These are phyloP conservation scores for Tremella mesenterica DNA, from an alignment of 768 basidiomycete species.

Conservation along the genomic window DNA sequence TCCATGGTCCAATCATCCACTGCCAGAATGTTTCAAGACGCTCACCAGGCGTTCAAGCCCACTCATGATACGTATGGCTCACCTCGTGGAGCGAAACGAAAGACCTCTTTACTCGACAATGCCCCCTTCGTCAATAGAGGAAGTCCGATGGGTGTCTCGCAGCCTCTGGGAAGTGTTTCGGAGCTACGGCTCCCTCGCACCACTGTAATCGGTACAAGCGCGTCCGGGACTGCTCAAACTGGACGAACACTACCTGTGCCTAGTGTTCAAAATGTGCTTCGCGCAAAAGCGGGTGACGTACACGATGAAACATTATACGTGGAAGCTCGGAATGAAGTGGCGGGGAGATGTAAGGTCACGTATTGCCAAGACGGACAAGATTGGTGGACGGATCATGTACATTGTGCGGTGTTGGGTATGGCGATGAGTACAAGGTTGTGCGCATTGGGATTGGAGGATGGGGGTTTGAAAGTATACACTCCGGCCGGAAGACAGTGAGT, in stretches of 20 bases:
- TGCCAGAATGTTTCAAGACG: slow-evolving; percentile 34
- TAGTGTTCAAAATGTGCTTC: slow-evolving; percentile 56
- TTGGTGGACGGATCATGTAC: slow-evolving; percentile 83
- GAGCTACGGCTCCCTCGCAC: slow-evolving; percentile 49
- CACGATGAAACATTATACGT: slow-evolving; percentile 54
- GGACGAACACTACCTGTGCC: slow-evolving; percentile 51
- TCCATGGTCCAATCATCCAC: slow-evolving; percentile 23
- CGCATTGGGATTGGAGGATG: slow-evolving; percentile 71
- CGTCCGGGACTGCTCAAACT: slow-evolving; percentile 3
- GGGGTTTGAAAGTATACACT: slow-evolving; percentile 73
- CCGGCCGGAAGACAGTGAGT: slow-evolving; percentile 69
- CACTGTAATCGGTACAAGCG: neutral
- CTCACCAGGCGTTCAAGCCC: slow-evolving; percentile 22
- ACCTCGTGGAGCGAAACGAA: slow-evolving; percentile 20
- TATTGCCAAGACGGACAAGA: slow-evolving; percentile 55
- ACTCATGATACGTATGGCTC: slow-evolving; percentile 5
- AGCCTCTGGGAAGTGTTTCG: slow-evolving; percentile 46
- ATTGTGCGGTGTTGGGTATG: slow-evolving; percentile 60
- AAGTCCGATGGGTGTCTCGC: slow-evolving; percentile 45
- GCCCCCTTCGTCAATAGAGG: slow-evolving; percentile 44
- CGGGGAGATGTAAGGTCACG: slow-evolving; percentile 58
- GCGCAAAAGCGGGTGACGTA: slow-evolving; percentile 54
- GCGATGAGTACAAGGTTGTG: slow-evolving; percentile 60
- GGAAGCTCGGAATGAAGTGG: slow-evolving; percentile 72
- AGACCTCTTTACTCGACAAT: slow-evolving; percentile 14